Evolutionary conservation across 106 monocot species (phyloP), one percentile per base, ranked within the genome.

Genomic region (Dioscorea alata): DNA sequence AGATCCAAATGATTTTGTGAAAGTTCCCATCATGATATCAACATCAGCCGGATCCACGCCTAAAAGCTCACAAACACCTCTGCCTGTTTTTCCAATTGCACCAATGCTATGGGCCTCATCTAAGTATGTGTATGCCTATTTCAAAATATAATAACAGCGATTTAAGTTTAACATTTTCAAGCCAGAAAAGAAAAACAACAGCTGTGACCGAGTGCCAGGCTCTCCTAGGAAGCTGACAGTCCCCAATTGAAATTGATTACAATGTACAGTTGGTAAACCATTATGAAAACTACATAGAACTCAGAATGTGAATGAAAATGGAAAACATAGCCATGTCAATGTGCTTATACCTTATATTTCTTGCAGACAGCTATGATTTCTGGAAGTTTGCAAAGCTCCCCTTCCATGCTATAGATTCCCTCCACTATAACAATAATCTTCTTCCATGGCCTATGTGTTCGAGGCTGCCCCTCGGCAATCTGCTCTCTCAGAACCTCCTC

Each of bases 381-480:
- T 8, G 97, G 97, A 34, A 97, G 82, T 51, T 89, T 97, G 87
- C 97, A 97, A 33, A 97, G 97, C 74, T 97, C 97, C 20, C 97
- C 97, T 83, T 97, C 97, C 97, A 97, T 97, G 69, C 92, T 97
- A 50, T 97, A 97, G 23, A 97, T 97, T 72, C 97, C 97, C 72
- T 97, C 97, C 51, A 97, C 79, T 59, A 97, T 87, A 49, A 97
- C 97, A 60, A 97, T 85, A 48, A 97, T 97, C 74, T 97, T 97
- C 59, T 92, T 97, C 97, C 97, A 97, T 2, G 97, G 89, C 64
- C 92, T 79, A 56, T 89, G 97, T 34, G 97, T 97, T 34, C 89
- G 81, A 70, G 97, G 97, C 60, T 92, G 97, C 16, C 97, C 97
- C 48, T 71, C 76, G 48, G 92, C 89, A 71, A 97, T 92, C 71